Percentiles rank a stretch among this genome's conserved stretches.
Evolutionary conservation across 2,329 filamentous ascomycete genomes (phyloP).

Genomic region (Aspergillus felis): DNA sequence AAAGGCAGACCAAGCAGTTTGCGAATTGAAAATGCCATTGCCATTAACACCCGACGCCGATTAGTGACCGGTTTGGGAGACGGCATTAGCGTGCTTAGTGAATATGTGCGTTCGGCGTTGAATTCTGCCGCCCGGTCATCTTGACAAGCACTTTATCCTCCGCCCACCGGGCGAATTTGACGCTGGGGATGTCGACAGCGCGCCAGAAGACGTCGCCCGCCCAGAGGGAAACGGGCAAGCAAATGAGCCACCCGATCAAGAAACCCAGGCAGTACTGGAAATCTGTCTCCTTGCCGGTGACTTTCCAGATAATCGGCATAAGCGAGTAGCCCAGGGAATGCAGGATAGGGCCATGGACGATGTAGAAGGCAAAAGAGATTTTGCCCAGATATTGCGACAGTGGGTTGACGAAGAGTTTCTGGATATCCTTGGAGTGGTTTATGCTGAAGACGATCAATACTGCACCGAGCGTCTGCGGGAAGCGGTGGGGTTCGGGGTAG

Average conservation of each 20-base stretch:
- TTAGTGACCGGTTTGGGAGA: not conserved
- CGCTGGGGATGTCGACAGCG: conserved; percentile 49
- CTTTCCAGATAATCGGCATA: conserved; percentile 39
- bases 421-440: conserved; percentile 38
- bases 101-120: conserved; percentile 2
- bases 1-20: not conserved
- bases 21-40: not conserved
- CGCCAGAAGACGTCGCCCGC: conserved; percentile 59
- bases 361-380: conserved; percentile 47
- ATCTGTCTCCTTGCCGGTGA: conserved; percentile 38
- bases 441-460: conserved; percentile 41
- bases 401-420: conserved; percentile 39
- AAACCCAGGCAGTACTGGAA: conserved; percentile 39
- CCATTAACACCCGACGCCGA: not conserved
- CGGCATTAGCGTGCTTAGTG: not conserved
- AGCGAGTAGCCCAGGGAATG: conserved; percentile 43
- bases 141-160: conserved; percentile 35
- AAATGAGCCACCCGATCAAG: conserved; percentile 37
- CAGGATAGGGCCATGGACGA: conserved; percentile 45
- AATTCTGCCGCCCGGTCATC: conserved; percentile 3
- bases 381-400: conserved; percentile 46
- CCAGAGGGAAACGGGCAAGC: conserved; percentile 47
- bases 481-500: conserved; percentile 43
- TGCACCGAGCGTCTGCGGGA: conserved; percentile 42
- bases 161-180: conserved; percentile 49